A percentile compares a stretch with the other conserved stretches of the same genome.
Evolutionary conservation across 192 early-diverging fungal genomes (phyloP).

Genomic region (Linnemannia exigua): DNA sequence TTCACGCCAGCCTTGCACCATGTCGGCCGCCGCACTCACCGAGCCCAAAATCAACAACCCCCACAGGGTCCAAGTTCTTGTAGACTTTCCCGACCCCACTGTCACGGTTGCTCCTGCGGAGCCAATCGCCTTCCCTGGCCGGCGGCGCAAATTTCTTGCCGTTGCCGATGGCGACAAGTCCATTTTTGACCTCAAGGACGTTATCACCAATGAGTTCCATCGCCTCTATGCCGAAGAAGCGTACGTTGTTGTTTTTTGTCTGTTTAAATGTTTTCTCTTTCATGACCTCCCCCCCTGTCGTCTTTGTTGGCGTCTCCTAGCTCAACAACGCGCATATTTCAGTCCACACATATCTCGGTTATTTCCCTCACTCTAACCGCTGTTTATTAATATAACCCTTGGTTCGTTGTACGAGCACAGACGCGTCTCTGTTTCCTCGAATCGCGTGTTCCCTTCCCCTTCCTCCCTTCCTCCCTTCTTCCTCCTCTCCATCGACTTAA

Average conservation of each 20-base stretch:
- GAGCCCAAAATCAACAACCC: neutral
- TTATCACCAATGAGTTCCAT: constrained; percentile 12
- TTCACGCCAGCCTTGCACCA: neutral
- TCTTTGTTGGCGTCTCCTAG: neutral
- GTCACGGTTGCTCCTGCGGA: neutral
- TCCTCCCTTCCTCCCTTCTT: too few species aligned
- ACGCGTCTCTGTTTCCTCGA: neutral
- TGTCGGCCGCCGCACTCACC: neutral
- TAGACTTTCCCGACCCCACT: constrained; percentile 7
- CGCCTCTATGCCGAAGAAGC: constrained; percentile 15
- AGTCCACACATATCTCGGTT: neutral
- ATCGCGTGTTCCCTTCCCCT: too few species aligned
- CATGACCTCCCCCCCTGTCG: neutral
- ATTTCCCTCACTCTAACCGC: neutral
- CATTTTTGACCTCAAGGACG: constrained; percentile 13
- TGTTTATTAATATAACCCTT: neutral
- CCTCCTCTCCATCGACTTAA: neutral
- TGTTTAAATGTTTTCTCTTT: constrained; percentile 5
- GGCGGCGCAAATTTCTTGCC: constrained; percentile 13
- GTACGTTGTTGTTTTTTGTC: constrained; percentile 15
- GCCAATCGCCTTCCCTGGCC: neutral
- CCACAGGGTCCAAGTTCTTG: neutral
- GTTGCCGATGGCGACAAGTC: constrained; percentile 10
- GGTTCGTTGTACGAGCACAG: neutral
- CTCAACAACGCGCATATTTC: neutral